Evolutionary conservation across 2,329 filamentous ascomycete genomes (phyloP).

Genomic region (Fusarium bulbicola): DNA sequence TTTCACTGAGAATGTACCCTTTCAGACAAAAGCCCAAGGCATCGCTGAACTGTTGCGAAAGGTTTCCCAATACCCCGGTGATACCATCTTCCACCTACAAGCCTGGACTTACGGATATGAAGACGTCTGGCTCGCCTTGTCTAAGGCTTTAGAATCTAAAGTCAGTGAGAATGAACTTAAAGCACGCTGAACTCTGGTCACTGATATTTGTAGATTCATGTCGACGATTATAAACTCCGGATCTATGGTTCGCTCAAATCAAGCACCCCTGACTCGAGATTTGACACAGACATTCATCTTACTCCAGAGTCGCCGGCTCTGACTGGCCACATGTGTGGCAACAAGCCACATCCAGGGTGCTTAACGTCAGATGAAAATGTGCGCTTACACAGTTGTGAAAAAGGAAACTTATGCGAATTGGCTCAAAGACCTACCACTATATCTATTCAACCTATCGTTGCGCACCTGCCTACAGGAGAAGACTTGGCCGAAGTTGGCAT

Average conservation of each 20-base stretch:
- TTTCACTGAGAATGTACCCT: conserved; percentile 60
- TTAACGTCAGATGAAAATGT: conserved; percentile 70
- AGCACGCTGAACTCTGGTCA: rapidly evolving
- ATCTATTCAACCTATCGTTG: conserved; percentile 81
- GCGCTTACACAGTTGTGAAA: conserved; percentile 87
- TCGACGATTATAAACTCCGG: conserved; percentile 80
- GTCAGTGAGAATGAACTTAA: conserved; percentile 48
- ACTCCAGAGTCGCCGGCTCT: conserved; percentile 72
- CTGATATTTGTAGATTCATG: conserved; percentile 69
- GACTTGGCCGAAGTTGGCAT: conserved; percentile 78
- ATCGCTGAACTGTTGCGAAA: conserved; percentile 77
- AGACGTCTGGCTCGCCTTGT: conserved; percentile 87
- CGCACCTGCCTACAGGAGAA: conserved; percentile 65
- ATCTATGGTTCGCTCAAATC: conserved; percentile 73
- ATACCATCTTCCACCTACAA: conserved; percentile 84
- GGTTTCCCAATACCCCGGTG: conserved; percentile 71
- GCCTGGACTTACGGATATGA: conserved; percentile 94
- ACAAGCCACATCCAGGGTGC: conserved; percentile 74
- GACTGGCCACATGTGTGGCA: conserved; percentile 79
- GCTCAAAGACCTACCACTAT: conserved; percentile 65
- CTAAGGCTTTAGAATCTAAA: conserved; percentile 72
- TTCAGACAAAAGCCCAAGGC: conserved; percentile 76
- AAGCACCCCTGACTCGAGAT: conserved; percentile 52
- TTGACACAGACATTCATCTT: conserved; percentile 53
- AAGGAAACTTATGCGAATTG: conserved; percentile 68